These are phyloP conservation scores for Suillus discolor DNA, from an alignment of 768 basidiomycete genomes.

Conservation along the genomic window DNA sequence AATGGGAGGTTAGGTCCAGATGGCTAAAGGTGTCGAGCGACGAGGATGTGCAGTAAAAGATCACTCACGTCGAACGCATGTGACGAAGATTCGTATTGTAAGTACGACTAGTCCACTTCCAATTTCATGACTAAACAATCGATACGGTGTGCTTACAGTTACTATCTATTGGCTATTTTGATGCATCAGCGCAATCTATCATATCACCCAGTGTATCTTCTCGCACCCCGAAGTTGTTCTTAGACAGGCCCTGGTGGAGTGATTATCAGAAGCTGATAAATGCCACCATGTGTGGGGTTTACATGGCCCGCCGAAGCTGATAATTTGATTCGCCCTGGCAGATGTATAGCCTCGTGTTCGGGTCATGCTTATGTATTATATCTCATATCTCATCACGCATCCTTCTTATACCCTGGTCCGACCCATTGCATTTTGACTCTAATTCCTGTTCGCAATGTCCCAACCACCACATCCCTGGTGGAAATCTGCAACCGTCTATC, in stretches of 20 bases:
- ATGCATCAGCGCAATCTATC: not conserved
- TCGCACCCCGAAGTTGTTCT: not conserved
- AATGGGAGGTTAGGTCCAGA: not conserved
- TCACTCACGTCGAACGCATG: not conserved
- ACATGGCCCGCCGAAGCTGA: not conserved
- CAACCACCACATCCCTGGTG: slow-evolving; percentile 46
- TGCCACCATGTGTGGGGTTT: not conserved
- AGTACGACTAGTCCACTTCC: not conserved
- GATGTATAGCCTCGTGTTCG: not conserved
- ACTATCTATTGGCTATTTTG: not conserved
- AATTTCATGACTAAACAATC: not conserved
- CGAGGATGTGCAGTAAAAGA: not conserved
- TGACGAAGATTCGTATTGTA: not conserved
- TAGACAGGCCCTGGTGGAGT: not conserved
- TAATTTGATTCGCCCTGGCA: not conserved
- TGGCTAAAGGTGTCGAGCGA: not conserved
- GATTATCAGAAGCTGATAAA: not conserved
- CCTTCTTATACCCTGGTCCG: not conserved
- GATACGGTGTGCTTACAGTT: not conserved
- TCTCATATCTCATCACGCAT: not conserved
- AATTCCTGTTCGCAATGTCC: not conserved
- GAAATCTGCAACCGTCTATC: slow-evolving; percentile 62
- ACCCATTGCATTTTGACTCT: slow-evolving; percentile 3
- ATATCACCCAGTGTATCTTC: not conserved
- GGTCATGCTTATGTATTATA: not conserved